These are phyloP conservation scores for Corylus heterophylla DNA, from an alignment of 306 rosid genomes.

Conservation along the genomic window DNA sequence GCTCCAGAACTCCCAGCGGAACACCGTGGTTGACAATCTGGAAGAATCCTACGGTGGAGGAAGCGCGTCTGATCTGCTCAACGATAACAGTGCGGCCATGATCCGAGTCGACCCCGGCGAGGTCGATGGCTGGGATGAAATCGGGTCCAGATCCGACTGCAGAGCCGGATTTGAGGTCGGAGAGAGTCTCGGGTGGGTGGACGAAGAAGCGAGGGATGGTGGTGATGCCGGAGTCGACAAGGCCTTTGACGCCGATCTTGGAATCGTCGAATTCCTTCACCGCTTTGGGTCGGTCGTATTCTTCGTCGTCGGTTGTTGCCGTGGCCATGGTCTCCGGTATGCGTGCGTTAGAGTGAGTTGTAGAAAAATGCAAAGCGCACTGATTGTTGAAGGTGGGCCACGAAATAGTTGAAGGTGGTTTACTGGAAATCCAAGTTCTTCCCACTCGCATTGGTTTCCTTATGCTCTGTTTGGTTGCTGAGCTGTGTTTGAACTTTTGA, in stretches of 20 bases:
- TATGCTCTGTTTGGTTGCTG: no score
- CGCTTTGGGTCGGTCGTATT: constrained; percentile 27
- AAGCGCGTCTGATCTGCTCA: constrained; percentile 31
- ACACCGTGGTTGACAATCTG: constrained; percentile 50
- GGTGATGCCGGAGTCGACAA: constrained; percentile 35
- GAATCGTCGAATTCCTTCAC: constrained; percentile 40
- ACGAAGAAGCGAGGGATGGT: constrained; percentile 38
- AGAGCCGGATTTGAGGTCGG: constrained; percentile 8
- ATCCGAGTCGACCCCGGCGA: constrained; percentile 15
- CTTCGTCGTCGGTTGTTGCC: neutral
- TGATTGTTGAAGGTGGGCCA: no score
- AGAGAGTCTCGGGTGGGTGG: constrained; percentile 31
- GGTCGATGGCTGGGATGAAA: constrained; percentile 37
- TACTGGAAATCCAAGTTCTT: no score
- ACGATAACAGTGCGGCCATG: constrained; percentile 25
- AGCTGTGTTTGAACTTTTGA: no score
- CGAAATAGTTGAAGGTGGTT: no score
- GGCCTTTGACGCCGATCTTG: constrained; percentile 46
- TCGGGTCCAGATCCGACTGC: neutral
- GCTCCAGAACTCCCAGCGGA: constrained; percentile 20
- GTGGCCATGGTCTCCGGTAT: neutral
- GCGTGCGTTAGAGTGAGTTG: neutral
- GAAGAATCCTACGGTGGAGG: constrained; percentile 43
- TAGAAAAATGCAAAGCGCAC: no score
- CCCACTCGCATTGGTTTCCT: no score